Base-by-base conservation (phyloP, 805 yeast species). In the Peterozyma xylosa region DNA sequence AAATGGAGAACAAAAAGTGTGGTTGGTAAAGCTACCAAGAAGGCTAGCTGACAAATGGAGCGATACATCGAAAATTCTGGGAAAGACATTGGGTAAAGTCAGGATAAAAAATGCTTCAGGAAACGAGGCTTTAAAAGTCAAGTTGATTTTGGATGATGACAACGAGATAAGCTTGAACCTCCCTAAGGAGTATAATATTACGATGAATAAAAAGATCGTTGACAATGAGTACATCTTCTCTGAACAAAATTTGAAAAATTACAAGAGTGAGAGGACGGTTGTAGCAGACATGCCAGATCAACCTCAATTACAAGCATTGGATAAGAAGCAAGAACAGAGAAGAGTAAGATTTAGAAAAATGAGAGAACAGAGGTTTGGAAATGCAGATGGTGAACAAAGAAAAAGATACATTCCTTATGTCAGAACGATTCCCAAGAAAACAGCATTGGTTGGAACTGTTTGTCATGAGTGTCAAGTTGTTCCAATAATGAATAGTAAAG, bases 21-120 rank as follows among this genome's bases (percentile, higher is more conserved):
- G 98, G 99, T 69, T 93, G 17, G 96, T 93, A 18, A 78, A 93
- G 53, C 67, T 93, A 56, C 98, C 99, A 1, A 80, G 86, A 56
- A 88, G 88, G 56, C 67, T 93, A 48, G 84, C 95, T 30, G 86
- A 82, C 35, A 71, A 76, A 50, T 88, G 97, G 96, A 73, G 80
- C 43, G 73, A 82, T 49, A 72, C 76, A 42, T 77, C 71, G 18
- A 66, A 67, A 37, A 63, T 83, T 41, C 73, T 77, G 42, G 96
- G 96, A 6, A 80, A 82, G 55, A 82, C 81, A 47, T 64, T 93
- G 50, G 95, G 96, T 6, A 80, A 78, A 52, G 86, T 93, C 33
- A 78, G 85, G 56, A 85, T 89, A 48, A 76, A 78, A 53, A 79
- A 79, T 60, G 38, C 60, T 63, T 38, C 56, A 59, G 49, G 70